Evolutionary conservation across 1,284 basidiomycete genomes (phyloP).

Genomic region (Rhodofomes roseus): DNA sequence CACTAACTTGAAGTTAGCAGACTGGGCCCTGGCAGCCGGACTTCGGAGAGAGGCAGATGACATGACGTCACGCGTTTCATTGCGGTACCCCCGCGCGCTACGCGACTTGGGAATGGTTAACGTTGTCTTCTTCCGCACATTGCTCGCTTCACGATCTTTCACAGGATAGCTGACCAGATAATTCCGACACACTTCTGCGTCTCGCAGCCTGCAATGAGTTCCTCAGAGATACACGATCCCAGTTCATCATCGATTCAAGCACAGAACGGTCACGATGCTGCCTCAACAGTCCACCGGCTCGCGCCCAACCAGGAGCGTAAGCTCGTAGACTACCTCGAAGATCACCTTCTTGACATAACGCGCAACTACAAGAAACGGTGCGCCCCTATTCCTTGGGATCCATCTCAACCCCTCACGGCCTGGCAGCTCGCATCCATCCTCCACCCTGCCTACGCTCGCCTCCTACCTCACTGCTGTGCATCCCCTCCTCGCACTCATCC

Average conservation of each 20-base stretch:
- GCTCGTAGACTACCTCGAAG: constrained; percentile 60
- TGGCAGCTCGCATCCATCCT: constrained; percentile 49
- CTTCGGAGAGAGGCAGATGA: too few species aligned
- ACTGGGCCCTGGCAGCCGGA: too few species aligned
- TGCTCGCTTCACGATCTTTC: too few species aligned
- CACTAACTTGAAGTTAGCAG: too few species aligned
- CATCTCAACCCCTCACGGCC: not conserved
- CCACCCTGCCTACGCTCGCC: constrained; percentile 49
- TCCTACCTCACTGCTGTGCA: constrained; percentile 55
- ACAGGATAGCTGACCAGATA: too few species aligned
- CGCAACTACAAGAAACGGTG: constrained; percentile 72
- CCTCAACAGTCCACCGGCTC: constrained; percentile 15
- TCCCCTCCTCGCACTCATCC: constrained; percentile 51
- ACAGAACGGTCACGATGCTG: too few species aligned
- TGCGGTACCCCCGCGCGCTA: not conserved
- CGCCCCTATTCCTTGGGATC: constrained; percentile 20
- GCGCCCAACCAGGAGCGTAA: constrained; percentile 56
- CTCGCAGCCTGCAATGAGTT: too few species aligned
- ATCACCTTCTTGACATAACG: constrained; percentile 56
- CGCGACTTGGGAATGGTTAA: not conserved
- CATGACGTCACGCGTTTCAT: not conserved
- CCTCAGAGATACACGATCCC: not conserved
- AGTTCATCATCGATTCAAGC: not conserved
- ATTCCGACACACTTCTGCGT: too few species aligned
- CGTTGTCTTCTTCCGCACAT: too few species aligned